Percentiles rank a stretch among this genome's conserved stretches.
These are phyloP conservation scores for Solanum chaucha DNA, from an alignment of 257 asterid genomes.

Conservation along the genomic window DNA sequence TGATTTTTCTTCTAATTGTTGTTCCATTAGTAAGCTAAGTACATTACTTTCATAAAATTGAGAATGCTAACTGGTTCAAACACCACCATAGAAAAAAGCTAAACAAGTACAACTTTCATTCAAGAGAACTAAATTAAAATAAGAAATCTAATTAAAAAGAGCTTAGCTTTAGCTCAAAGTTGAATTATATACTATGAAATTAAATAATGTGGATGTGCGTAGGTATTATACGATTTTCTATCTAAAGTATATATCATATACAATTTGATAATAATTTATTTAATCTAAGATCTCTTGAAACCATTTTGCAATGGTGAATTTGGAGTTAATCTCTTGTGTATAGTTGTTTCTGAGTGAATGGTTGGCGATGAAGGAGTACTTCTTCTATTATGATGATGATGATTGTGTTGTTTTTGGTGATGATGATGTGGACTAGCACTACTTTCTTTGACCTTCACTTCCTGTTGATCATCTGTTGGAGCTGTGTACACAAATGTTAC, in stretches of 20 bases:
- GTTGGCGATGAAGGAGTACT: slow-evolving; percentile 26
- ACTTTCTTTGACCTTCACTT: slow-evolving; percentile 10
- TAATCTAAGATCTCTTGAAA: slow-evolving; percentile 11
- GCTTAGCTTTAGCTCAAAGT: not conserved
- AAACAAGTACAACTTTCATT: not conserved
- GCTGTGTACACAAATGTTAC: slow-evolving; percentile 67
- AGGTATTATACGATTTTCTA: not conserved
- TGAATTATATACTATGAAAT: not conserved
- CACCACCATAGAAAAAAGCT: not conserved
- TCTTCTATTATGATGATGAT: slow-evolving; percentile 1
- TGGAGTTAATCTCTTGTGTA: slow-evolving; percentile 8
- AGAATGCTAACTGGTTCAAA: not conserved
- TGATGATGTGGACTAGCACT: not conserved
- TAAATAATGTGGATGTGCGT: not conserved
- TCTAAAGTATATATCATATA: not conserved
- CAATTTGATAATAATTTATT: not conserved
- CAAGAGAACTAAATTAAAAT: not conserved
- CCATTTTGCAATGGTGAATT: slow-evolving; percentile 24
- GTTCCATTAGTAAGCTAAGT: not conserved
- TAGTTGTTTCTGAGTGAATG: slow-evolving; percentile 25
- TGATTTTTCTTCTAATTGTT: not conserved
- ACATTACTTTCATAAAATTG: not conserved
- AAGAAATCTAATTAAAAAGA: not conserved
- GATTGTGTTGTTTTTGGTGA: slow-evolving; percentile 25
- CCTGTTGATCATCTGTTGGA: slow-evolving; percentile 5